These are phyloP conservation scores for Vachellia pachyceras DNA, from an alignment of 306 rosid genomes.

Conservation along the genomic window DNA sequence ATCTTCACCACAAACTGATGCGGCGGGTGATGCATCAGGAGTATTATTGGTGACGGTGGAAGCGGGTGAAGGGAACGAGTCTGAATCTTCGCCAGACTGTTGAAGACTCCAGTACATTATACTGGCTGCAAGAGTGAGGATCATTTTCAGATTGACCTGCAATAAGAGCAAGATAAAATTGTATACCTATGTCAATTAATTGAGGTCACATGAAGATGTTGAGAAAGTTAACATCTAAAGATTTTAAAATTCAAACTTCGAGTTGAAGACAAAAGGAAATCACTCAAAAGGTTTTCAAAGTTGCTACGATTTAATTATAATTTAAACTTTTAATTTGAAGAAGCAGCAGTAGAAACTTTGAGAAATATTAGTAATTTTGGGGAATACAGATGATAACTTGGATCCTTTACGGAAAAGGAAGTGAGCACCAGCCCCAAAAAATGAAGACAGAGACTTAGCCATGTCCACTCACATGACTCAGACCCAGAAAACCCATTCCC, in stretches of 20 bases:
- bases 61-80: conserved; percentile 59
- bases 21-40: conserved; percentile 69
- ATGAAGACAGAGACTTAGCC: neutral
- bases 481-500: neutral
- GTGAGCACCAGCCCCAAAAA: neutral
- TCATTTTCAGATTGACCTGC: conserved; percentile 99
- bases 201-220: neutral
- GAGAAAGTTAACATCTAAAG: neutral
- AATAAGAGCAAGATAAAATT: conserved; percentile 36
- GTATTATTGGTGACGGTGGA: conserved; percentile 51
- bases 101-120: conserved; percentile 95
- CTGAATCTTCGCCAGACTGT: conserved; percentile 63
- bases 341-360: neutral
- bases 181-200: neutral
- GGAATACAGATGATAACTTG: neutral
- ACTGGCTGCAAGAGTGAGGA: conserved; percentile 84
- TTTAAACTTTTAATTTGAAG: neutral
- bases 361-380: neutral
- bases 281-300: neutral
- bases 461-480: neutral
- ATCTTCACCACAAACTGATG: conserved; percentile 78
- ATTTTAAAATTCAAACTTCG: neutral
- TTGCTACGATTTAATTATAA: neutral
- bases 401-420: neutral
- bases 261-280: neutral